Base-by-base conservation (phyloP, 768 basidiomycete species). In the Termitomyces sp. region DNA sequence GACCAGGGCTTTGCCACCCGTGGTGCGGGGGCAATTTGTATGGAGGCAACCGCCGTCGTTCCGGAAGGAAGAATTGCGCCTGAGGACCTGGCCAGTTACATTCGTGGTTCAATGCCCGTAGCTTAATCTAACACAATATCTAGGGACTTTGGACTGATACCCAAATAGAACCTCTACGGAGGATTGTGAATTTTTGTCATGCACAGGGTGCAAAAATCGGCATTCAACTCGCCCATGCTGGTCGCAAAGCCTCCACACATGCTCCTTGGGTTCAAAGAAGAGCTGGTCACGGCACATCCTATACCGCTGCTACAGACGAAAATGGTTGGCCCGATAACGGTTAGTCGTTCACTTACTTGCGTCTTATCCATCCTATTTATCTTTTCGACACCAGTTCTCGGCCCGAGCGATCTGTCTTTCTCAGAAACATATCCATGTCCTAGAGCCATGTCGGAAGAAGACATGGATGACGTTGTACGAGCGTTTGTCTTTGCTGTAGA, bases 1-100 rank as follows among this genome's bases (percentile, higher is more conserved):
- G 9, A 37, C 12, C 59, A 85, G 83, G 81, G 81, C 1, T 83
- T 86, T 65, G 90, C 90, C 10, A 81, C 86, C 10, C 81, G 91
- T 47, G 91, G 93, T 10, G 84, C 83, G 2, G 89, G 86, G 1
- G 82, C 81, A 7, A 85, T 93, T 61, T 82, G 81, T 64, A 78
- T 91, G 62, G 92, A 95, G 72, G 92, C 91, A 0, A 87, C 88
- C 3, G 78, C 87, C 17, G 84, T 90, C 25, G 79, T 87, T 0
- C 86, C 90, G 0, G 89, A 92, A 72, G 89, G 86, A 2, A 83
- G 89, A 47, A 91, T 93, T 60, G 84, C 89, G 1, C 88, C 91
- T 0, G 80, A 91, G 71, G 92, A 94, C 66, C 77, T 81, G 9
- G 90, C 64, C 17, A 15, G 57, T 36, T 15, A n/a, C 32, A 34